phyloP scores from a whole-genome alignment of 495 filamentous ascomycete genomes.

The Penicillium cinerascens region DNA sequence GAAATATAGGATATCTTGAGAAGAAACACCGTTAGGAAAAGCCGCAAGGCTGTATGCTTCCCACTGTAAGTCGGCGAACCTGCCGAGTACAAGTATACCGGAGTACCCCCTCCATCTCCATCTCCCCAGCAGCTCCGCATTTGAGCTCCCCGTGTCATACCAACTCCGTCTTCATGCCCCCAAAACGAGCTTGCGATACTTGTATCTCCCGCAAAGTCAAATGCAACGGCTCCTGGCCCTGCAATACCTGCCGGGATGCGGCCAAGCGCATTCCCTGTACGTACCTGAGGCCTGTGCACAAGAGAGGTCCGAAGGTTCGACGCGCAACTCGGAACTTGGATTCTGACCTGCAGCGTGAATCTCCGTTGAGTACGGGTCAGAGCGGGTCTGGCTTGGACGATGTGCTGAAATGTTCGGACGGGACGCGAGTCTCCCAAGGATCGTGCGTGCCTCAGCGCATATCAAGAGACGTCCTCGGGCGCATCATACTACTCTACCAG shows the following conservation, averaged over 20 bases:
- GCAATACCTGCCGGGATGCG: slow-evolving; percentile 24
- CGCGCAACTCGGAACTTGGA: neutral
- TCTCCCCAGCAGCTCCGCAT: neutral
- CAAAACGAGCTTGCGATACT: slow-evolving; percentile 31
- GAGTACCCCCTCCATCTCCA: neutral
- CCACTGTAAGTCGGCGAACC: no score
- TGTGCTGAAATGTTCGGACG: no score
- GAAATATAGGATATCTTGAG: no score
- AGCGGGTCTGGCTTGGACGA: no score
- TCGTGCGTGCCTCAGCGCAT: neutral
- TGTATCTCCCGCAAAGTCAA: slow-evolving; percentile 34
- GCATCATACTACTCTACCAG: slow-evolving; percentile 22
- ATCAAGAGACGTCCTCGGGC: slow-evolving; percentile 7
- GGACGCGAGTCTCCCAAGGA: no score
- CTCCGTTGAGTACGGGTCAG: neutral
- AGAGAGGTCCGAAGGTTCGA: slow-evolving; percentile 29
- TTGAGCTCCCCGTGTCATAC: neutral
- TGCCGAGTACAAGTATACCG: no score
- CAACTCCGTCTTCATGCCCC: slow-evolving; percentile 4
- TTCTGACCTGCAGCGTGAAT: neutral
- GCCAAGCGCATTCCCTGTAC: slow-evolving; percentile 23
- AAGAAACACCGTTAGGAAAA: no score
- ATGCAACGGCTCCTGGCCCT: slow-evolving; percentile 32
- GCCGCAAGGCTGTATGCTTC: neutral
- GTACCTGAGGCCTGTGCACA: slow-evolving; percentile 27